Evolutionary conservation across 208 protist species (phyloP), one percentile per base, ranked within the genome.

Genomic region (Acanthamoeba castellanii): DNA sequence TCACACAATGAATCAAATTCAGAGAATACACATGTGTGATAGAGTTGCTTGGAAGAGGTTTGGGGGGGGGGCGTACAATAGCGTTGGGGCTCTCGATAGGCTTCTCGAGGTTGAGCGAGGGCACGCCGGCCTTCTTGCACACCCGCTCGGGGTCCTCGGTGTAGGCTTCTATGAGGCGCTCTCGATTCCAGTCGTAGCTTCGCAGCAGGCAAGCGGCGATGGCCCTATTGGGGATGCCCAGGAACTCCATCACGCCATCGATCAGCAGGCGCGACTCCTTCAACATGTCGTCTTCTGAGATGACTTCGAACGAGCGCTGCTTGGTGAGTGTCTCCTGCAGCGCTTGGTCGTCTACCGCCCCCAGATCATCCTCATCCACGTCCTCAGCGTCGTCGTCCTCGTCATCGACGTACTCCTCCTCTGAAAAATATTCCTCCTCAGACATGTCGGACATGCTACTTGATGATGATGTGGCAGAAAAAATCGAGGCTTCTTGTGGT

Each of bases 131-230:
- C 50, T 94, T 92, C n/a, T 25, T 57, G 85, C 93, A 95, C 50
- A 96, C 72, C 64, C 92, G 95, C 34, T 96, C 94, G 37, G 85
- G 45, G 92, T 97, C 96, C 50, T 97, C 96, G 61, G 97, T 96
- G 95, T 97, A 98, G 52, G 59, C 64, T 78, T 98, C 96, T 45
- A 96, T 84, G 42, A 98, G 93, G 82, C 93, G 87, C 47, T 97
- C 96, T 70, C 94, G 90, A 61, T 97, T 97, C 97, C 97, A 98
- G 52, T 96, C 95, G 84, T 94, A 94, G 92, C 61, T 64, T 89
- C 94, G 88, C 47, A 96, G 72, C 61, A 96, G 85, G 34, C 52
- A 37, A 25, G 89, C 66, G 11, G 94, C 95, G 37, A 94, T 85
- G 32, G 95, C 88, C n/a, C 93, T 88, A 50, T 93, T 94, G 14